Percentiles rank a stretch among this genome's conserved stretches.
phyloP scores from a whole-genome alignment of 352 stramenopile genomes.

The Phytophthora kernoviae region DNA sequence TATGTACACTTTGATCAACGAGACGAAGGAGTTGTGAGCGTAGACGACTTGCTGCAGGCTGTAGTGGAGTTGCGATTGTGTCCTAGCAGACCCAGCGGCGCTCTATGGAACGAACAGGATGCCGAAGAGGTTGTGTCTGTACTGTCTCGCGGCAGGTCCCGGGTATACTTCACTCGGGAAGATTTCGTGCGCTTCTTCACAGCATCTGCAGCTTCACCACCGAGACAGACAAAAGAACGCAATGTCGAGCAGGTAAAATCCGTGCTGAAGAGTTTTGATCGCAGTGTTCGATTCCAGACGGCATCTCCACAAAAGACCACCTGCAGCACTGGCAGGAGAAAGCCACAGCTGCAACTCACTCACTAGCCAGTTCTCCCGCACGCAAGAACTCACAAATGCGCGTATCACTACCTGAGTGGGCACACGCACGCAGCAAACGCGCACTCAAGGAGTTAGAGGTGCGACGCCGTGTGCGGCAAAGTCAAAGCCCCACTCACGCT shows the following conservation, averaged over 20 bases:
- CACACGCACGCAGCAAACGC: conserved; percentile 67
- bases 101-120: conserved; percentile 50
- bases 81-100: conserved; percentile 5
- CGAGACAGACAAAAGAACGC: not conserved
- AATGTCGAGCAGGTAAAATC: not conserved
- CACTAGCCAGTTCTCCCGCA: conserved; percentile 7
- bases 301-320: conserved; percentile 15
- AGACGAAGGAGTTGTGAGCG: conserved; percentile 47
- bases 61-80: conserved; percentile 47
- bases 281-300: conserved; percentile 11
- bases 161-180: conserved; percentile 54
- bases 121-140: conserved; percentile 46
- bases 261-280: not conserved
- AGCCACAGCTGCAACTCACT: conserved; percentile 10
- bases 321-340: conserved; percentile 23
- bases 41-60: conserved; percentile 57
- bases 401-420: conserved; percentile 58
- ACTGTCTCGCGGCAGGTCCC: conserved; percentile 45
- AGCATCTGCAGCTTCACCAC: not conserved
- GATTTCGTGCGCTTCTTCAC: conserved; percentile 64
- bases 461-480: conserved; percentile 10
- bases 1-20: conserved; percentile 65
- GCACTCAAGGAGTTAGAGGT: conserved; percentile 63
- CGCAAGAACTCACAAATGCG: conserved; percentile 31
- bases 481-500: conserved; percentile 22